phyloP scores from a whole-genome alignment of 2,329 filamentous ascomycete species.

The Thielaviopsis euricoi region DNA sequence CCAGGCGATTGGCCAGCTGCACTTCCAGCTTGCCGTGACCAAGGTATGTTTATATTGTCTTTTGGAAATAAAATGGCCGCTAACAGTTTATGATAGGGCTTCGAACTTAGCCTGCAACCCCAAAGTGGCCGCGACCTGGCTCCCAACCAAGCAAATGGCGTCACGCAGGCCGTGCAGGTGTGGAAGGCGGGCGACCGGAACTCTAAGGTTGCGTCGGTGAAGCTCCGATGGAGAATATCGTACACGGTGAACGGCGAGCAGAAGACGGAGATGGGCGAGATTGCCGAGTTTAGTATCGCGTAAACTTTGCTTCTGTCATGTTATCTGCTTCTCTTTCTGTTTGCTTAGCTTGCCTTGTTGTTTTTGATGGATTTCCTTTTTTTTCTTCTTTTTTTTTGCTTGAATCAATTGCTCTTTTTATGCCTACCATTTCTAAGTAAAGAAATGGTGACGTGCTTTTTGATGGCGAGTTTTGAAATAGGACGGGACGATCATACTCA shows the following conservation, averaged over 20 bases:
- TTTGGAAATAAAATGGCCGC: constrained; percentile 8
- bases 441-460: background rate
- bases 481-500: background rate
- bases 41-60: constrained; percentile 42
- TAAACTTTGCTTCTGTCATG: constrained; percentile 20
- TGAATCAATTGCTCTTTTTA: background rate
- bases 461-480: background rate
- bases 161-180: constrained; percentile 67
- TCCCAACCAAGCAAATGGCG: constrained; percentile 55
- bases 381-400: background rate
- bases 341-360: no score
- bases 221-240: constrained; percentile 75
- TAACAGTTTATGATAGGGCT: constrained; percentile 38
- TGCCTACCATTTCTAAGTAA: background rate
- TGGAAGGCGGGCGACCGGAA: constrained; percentile 51
- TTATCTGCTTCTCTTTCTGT: background rate
- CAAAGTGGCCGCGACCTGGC: constrained; percentile 65
- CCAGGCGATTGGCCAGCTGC: constrained; percentile 58
- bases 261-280: constrained; percentile 70
- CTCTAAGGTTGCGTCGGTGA: constrained; percentile 60
- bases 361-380: background rate
- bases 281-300: constrained; percentile 60
- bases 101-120: constrained; percentile 64
- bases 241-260: constrained; percentile 54
- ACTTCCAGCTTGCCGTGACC: constrained; percentile 84